Evolutionary conservation across 768 basidiomycete species (phyloP).

Genomic region (Chalciporus pseudorubinellus): DNA sequence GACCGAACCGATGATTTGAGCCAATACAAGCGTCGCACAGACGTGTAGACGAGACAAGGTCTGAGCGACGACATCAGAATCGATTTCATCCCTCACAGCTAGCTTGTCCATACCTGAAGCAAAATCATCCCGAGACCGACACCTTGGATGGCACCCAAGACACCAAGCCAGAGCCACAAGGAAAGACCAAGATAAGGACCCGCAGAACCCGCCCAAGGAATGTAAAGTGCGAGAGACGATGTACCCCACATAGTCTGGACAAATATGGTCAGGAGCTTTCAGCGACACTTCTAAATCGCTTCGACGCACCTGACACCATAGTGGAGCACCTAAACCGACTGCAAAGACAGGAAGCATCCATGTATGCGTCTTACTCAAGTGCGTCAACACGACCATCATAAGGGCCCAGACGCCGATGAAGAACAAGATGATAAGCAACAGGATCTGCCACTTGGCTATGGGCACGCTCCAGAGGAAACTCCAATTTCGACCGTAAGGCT

Average conservation of each 20-base stretch:
- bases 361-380: slow-evolving; percentile 91
- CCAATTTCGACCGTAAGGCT: slow-evolving; percentile 96
- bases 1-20: slow-evolving; percentile 85
- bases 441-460: slow-evolving; percentile 80
- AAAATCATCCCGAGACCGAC: slow-evolving; percentile 92
- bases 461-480: slow-evolving; percentile 85
- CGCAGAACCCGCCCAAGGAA: slow-evolving; percentile 85
- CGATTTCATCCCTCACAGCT: background rate
- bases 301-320: slow-evolving; percentile 84
- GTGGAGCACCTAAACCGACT: slow-evolving; percentile 88
- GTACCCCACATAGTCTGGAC: slow-evolving; percentile 89
- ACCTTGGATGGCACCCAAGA: slow-evolving; percentile 91
- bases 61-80: slow-evolving; percentile 26
- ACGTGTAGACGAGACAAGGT: slow-evolving; percentile 92
- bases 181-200: slow-evolving; percentile 90
- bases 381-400: slow-evolving; percentile 70
- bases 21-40: slow-evolving; percentile 87
- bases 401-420: slow-evolving; percentile 85
- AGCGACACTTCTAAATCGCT: background rate
- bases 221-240: slow-evolving; percentile 87
- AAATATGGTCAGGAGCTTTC: slow-evolving; percentile 3
- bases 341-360: slow-evolving; percentile 95
- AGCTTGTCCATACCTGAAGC: slow-evolving; percentile 46
- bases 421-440: slow-evolving; percentile 77
- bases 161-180: slow-evolving; percentile 94